phyloP scores from a whole-genome alignment of 257 asterid species.

The Dorcoceras hygrometricum region DNA sequence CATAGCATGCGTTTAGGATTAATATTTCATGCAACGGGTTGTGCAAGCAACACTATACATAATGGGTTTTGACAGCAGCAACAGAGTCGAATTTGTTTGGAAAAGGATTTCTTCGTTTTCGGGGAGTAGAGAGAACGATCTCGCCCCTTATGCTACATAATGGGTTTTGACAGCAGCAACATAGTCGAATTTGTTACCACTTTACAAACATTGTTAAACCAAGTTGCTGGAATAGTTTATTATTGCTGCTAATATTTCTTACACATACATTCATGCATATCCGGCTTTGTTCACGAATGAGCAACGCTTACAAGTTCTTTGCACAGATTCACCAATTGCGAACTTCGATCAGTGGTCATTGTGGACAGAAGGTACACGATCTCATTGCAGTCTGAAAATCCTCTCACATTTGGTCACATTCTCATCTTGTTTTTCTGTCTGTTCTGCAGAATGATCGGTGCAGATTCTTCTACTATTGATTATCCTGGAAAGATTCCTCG shows the following conservation, averaged over 20 bases:
- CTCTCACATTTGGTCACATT: not conserved
- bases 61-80: no score
- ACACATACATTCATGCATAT: not conserved
- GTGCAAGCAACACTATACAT: not conserved
- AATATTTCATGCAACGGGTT: not conserved
- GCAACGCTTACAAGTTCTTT: slow-evolving; percentile 14
- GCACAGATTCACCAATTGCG: slow-evolving; percentile 83
- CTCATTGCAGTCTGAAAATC: not conserved
- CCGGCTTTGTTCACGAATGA: not conserved
- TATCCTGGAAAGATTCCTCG: slow-evolving; percentile 67
- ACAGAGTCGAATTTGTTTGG: no score
- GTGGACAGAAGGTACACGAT: slow-evolving; percentile 68
- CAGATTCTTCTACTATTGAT: slow-evolving; percentile 54
- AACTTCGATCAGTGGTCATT: slow-evolving; percentile 76
- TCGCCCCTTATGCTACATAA: no score
- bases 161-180: no score
- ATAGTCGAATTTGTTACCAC: no score
- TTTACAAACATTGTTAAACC: no score
- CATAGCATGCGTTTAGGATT: not conserved
- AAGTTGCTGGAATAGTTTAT: no score
- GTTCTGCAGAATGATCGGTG: slow-evolving; percentile 51
- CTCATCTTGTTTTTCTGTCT: slow-evolving; percentile 6
- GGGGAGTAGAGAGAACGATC: no score
- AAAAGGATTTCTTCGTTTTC: no score
- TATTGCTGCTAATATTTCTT: no score